Conservation (phyloP, 257 asterid genomes). For the Thymus quinquecostatus region DNA sequence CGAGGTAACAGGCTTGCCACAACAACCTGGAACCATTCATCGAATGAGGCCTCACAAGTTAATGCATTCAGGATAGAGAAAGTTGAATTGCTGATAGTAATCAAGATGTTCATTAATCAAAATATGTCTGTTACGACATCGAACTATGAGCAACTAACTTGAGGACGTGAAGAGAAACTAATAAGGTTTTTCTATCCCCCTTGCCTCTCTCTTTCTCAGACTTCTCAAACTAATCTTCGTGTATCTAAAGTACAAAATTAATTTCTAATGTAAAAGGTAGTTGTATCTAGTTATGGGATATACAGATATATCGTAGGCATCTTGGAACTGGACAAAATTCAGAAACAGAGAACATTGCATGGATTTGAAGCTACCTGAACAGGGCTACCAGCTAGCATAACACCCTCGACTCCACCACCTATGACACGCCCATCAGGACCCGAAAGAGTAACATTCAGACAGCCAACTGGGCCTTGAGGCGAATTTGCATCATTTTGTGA, state of each 20-base stretch:
- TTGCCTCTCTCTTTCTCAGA: not conserved
- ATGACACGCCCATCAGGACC: slow-evolving; percentile 62
- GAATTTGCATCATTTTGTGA: slow-evolving; percentile 35
- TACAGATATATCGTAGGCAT: not conserved
- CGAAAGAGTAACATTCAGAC: slow-evolving; percentile 55
- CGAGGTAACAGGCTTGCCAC: slow-evolving; percentile 56
- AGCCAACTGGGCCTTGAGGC: slow-evolving; percentile 42
- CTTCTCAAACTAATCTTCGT: not conserved
- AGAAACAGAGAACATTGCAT: not conserved
- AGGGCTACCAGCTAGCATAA: slow-evolving; percentile 60
- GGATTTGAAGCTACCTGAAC: slow-evolving; percentile 54
- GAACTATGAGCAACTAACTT: not conserved
- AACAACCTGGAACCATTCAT: slow-evolving; percentile 46
- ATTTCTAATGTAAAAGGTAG: too few species aligned
- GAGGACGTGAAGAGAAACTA: not conserved
- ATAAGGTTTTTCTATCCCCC: not conserved
- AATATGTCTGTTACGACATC: not conserved
- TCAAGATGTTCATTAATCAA: not conserved
- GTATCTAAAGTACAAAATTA: not conserved
- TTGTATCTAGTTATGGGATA: not conserved
- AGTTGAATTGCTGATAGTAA: not conserved
- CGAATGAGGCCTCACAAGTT: not conserved
- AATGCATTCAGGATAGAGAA: not conserved
- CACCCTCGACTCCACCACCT: slow-evolving; percentile 67
- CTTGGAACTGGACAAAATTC: slow-evolving; percentile 9